Base-by-base conservation (phyloP, 192 early-diverging fungal species). In the Umbelopsis isabellina region DNA sequence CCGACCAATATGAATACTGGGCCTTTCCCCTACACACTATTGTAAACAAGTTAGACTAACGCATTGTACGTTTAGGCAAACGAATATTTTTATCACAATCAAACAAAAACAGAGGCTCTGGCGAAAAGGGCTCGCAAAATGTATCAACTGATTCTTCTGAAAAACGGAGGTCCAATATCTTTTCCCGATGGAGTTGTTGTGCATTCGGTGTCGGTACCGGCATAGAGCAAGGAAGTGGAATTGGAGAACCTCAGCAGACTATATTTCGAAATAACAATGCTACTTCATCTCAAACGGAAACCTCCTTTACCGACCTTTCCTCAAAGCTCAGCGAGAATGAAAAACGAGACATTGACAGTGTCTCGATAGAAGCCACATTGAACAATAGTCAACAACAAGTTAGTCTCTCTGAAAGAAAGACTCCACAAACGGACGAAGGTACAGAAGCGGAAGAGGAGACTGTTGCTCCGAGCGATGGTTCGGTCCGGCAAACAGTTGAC, bases 151-250 rank as follows among this genome's bases (percentile, higher is more conserved):
- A 61, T 35, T 35, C 25, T 16, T 11, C 21, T 61, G 55, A 1
- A 0, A 25, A 61, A 35, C 55, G 55, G 55, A 61, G 33, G 55
- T 30, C 18, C 2, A 61, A 61, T 30, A 25, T 61, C 8, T 61
- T 61, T 30, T 61, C 55, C 55, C 55, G 55, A 61, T 61, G 55
- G 55, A 61, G 55, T 12, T 61, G 55, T 25, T 61, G 55, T 61
- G 27, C 55, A 8, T 61, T 61, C 55, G 55, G 55, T n/a, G 12
- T 61, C 27, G 18, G 55, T 25, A 61, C 5, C 30, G 13, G 55
- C 18, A 61, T 61, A n/a, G 33, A 16, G 27, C 27, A 61, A 4
- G 55, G 55, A 16, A 30, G 33, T 33, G 16, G 55, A 61, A 35
- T 30, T 16, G 25, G 16, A 2, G 55, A 61, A 61, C 55, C 30